Evolutionary conservation across 2,329 filamentous ascomycete species (phyloP).

Genomic region (Capronia epimyces): DNA sequence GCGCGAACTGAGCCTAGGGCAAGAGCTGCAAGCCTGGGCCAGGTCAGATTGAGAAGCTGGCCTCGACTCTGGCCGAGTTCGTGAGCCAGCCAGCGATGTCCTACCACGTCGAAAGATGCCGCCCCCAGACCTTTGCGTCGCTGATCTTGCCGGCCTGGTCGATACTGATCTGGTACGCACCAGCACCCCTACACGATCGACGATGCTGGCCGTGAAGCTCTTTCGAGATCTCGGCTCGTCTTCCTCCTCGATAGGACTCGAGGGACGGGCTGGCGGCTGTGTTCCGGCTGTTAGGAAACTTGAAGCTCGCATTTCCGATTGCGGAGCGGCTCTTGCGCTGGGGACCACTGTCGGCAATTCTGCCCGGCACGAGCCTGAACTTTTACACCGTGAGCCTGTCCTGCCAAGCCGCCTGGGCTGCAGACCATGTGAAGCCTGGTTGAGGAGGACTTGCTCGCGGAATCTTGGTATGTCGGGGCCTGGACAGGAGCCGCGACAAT

Average conservation of each 20-base stretch:
- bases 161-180: constrained; percentile 13
- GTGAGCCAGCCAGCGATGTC: neutral
- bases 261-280: neutral
- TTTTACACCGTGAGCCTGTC: constrained; percentile 4
- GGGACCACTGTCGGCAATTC: neutral
- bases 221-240: constrained; percentile 7
- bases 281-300: neutral
- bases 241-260: constrained; percentile 2
- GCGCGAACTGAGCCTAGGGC: neutral
- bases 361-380: neutral
- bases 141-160: neutral
- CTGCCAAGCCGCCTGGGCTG: neutral
- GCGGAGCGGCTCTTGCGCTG: neutral
- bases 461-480: constrained; percentile 19
- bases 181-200: constrained; percentile 6
- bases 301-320: constrained; percentile 3
- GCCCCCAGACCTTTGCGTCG: neutral
- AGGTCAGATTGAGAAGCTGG: neutral
- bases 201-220: constrained; percentile 11
- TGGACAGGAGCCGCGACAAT: constrained; percentile 17
- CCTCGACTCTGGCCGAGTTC: constrained; percentile 7
- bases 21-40: neutral
- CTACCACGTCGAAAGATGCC: neutral
- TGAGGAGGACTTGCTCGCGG: constrained; percentile 8
- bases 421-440: neutral